Evolutionary conservation across 495 filamentous ascomycete species (phyloP).

Genomic region (Amorphotheca resinae): DNA sequence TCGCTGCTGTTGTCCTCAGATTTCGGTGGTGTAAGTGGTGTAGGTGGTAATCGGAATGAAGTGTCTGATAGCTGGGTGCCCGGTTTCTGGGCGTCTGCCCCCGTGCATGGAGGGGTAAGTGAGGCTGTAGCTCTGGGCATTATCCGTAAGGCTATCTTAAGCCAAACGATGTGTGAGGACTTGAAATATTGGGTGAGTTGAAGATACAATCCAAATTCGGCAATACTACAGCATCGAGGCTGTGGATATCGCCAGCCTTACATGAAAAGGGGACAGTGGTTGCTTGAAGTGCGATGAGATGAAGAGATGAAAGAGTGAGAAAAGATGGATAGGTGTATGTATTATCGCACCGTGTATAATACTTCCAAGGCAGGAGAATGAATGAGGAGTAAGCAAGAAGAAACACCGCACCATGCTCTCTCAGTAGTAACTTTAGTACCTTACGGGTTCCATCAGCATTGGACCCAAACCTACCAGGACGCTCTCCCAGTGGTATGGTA

Average conservation of each 20-base stretch:
- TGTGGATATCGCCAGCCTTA: background rate
- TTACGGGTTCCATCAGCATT: too few species aligned
- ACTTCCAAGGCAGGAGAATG: too few species aligned
- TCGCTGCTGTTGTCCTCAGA: conserved; percentile 13
- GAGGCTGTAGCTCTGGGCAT: conserved; percentile 3
- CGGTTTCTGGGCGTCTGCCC: background rate
- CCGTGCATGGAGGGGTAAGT: background rate
- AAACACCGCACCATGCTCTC: too few species aligned
- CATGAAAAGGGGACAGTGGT: background rate
- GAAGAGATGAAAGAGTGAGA: background rate
- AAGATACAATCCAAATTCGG: background rate
- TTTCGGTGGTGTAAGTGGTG: conserved; percentile 18
- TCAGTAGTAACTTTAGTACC: too few species aligned
- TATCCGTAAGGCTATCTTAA: background rate
- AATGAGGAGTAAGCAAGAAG: too few species aligned
- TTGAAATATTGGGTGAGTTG: background rate
- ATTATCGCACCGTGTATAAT: too few species aligned
- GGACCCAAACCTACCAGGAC: too few species aligned
- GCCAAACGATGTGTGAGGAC: background rate
- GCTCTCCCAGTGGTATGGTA: too few species aligned
- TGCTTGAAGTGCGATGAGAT: background rate
- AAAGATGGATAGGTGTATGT: too few species aligned
- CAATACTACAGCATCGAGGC: background rate
- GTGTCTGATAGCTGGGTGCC: background rate
- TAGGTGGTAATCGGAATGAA: conserved; percentile 9